Evolutionary conservation across 805 yeast genomes (phyloP).

Genomic region (Priceomyces carsonii): DNA sequence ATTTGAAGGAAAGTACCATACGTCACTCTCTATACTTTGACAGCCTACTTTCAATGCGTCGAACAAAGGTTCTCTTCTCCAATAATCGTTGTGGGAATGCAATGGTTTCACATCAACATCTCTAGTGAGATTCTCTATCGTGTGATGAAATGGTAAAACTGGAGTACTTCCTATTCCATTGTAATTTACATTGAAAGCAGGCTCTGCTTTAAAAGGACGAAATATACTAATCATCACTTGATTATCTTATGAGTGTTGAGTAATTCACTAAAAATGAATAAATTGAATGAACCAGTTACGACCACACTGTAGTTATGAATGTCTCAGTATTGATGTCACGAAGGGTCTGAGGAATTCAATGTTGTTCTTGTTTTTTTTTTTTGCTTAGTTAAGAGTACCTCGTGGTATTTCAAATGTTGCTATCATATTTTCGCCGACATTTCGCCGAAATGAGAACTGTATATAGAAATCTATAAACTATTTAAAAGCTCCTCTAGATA

Average conservation of each 20-base stretch:
- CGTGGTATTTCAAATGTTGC: background rate
- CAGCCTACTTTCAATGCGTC: conserved; percentile 60
- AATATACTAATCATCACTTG: conserved; percentile 16
- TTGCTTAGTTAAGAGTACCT: no score
- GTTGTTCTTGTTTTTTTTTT: background rate
- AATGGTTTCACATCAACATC: conserved; percentile 45
- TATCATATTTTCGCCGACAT: conserved; percentile 6
- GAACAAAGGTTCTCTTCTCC: conserved; percentile 57
- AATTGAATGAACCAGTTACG: background rate
- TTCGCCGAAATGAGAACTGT: conserved; percentile 9
- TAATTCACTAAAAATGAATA: background rate
- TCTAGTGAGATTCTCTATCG: conserved; percentile 29
- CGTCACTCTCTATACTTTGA: conserved; percentile 65
- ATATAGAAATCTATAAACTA: conserved; percentile 5
- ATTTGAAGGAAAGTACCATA: conserved; percentile 49
- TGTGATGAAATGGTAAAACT: conserved; percentile 17
- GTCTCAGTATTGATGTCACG: background rate
- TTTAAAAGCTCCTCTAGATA: conserved; percentile 17
- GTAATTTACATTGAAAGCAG: background rate
- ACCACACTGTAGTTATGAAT: no score
- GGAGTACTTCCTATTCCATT: conserved; percentile 15
- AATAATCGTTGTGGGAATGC: conserved; percentile 73
- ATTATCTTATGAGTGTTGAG: background rate
- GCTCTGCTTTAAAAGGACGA: conserved; percentile 9
- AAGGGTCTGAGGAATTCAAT: background rate